Percentiles rank a stretch among this genome's conserved stretches.
Evolutionary conservation across 345 rosid genomes (phyloP).

Genomic region (Rhodamnia rubescens): DNA sequence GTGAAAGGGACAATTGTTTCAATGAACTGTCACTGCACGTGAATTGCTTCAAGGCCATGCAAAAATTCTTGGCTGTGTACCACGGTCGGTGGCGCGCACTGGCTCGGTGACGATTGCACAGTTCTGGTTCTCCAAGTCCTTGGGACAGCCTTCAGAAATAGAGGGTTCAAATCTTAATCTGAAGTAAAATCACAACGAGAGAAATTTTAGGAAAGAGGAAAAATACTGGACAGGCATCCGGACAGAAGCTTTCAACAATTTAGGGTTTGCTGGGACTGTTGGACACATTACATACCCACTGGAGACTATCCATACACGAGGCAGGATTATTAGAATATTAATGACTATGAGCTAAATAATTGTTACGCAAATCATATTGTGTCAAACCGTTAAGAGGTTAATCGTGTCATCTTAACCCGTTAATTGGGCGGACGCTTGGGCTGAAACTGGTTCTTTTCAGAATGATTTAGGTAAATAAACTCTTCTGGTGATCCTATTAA

Average conservation of each 20-base stretch:
- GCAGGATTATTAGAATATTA: background rate
- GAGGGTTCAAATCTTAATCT: background rate
- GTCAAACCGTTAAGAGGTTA: no score
- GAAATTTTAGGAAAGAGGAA: background rate
- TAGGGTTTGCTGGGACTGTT: background rate
- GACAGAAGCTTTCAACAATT: background rate
- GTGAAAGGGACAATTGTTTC: no score
- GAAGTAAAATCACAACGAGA: background rate
- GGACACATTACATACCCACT: background rate
- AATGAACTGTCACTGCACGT: no score
- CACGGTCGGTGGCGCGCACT: background rate
- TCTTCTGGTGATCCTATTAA: no score
- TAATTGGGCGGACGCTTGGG: no score
- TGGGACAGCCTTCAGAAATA: background rate
- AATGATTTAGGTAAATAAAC: no score
- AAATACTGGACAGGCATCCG: background rate
- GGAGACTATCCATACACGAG: background rate
- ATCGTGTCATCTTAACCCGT: no score
- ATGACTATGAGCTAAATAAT: background rate
- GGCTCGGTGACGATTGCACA: background rate
- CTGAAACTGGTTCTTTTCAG: no score
- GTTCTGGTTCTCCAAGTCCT: background rate
- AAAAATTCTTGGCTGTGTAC: background rate
- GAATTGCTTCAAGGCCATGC: background rate
- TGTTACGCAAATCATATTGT: no score